Base-by-base conservation (phyloP, 148 eudicot species). In the Chenopodium suecicum region DNA sequence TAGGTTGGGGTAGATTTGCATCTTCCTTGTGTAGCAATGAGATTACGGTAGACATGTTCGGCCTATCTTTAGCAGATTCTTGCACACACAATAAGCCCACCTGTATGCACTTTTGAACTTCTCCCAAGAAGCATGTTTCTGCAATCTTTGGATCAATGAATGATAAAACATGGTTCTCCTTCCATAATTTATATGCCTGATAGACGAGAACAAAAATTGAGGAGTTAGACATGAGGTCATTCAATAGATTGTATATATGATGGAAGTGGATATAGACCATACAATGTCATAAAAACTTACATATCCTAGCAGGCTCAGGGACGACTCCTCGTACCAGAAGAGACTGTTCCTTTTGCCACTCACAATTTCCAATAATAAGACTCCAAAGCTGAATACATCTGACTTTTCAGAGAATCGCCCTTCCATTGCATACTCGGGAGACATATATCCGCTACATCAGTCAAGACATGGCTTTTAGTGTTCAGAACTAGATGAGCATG, bases 401-500 rank as follows among this genome's bases (percentile, higher is more conserved):
- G 94, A 86, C 63, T 91, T 91, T 23, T 82, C 91, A 0, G 92
- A 91, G 52, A 88, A 89, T 37, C 62, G 74, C 5, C 94, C 94
- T 75, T 85, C 84, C 78, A 88, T 81, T 46, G 92, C 92, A 60
- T 91, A 91, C 73, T 91, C 92, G 0, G 92, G 91, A 25, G 94
- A 34, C 37, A 34, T 34, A 34, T 34, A 34, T 34, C 37, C 37
- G 37, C 37, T 34, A 34, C 37, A 34, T 34, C 37, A 34, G 88
- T 89, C 50, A 85, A 87, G 50, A 47, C 9, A 7, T 47, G 50
- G 50, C 50, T 47, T 47, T 47, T 47, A 47, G 50, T 34, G 37
- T 34, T 47, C 50, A 47, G 50, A 47, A 47, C 50, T 47, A 47
- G 50, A 47, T 47, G 50, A 47, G 50, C 50, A 47, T 47, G 50